These are phyloP conservation scores for Coffea canephora DNA, from an alignment of 257 asterid genomes.

Conservation along the genomic window DNA sequence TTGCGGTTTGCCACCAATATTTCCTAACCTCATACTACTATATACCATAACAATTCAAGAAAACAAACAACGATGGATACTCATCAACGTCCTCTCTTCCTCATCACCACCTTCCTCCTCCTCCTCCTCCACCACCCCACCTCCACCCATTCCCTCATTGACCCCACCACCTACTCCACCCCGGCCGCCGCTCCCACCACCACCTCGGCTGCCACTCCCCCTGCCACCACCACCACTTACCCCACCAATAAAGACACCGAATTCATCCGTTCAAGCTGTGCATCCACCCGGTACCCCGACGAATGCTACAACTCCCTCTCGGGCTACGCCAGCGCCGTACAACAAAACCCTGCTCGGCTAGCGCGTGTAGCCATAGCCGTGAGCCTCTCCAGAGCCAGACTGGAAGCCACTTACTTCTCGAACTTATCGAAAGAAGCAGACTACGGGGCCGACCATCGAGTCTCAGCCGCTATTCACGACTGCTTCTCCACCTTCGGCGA, in stretches of 20 bases:
- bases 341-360: conserved; percentile 54
- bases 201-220: conserved; percentile 3
- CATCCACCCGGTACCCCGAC: conserved; percentile 55
- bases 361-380: conserved; percentile 60
- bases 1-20: background rate
- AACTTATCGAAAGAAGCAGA: conserved; percentile 50
- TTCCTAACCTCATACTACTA: background rate
- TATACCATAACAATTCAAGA: too few relatives aligned
- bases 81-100: conserved; percentile 7
- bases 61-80: conserved; percentile 12
- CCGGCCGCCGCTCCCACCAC: conserved; percentile 3
- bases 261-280: conserved; percentile 69
- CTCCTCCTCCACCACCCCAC: conserved; percentile 23
- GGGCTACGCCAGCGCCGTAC: conserved; percentile 48
- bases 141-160: conserved; percentile 21
- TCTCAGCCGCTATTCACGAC: conserved; percentile 62
- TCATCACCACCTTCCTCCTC: conserved; percentile 16
- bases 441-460: conserved; percentile 50
- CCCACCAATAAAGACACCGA: conserved; percentile 29
- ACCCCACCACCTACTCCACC: conserved; percentile 25
- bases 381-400: conserved; percentile 51
- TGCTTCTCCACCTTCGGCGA: conserved; percentile 57
- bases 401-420: conserved; percentile 41
- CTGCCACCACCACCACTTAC: background rate
- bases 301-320: conserved; percentile 62